These are phyloP conservation scores for Boletus pseudopeckii DNA, from an alignment of 768 basidiomycete species.

Conservation along the genomic window DNA sequence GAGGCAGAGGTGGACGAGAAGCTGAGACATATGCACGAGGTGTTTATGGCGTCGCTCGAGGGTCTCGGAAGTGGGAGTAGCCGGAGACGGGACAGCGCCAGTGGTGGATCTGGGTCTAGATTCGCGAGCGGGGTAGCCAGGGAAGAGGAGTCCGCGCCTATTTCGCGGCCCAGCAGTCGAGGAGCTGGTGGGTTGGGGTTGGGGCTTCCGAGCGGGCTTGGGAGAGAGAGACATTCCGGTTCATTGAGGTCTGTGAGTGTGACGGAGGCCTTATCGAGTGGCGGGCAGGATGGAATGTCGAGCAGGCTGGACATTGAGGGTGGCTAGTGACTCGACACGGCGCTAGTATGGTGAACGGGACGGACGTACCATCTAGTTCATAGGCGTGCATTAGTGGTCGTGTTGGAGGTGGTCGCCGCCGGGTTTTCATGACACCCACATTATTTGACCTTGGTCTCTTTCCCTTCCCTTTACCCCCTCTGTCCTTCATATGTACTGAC, in stretches of 20 bases:
- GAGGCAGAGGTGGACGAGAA: conserved; percentile 64
- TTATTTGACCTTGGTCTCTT: not conserved
- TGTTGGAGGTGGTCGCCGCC: not conserved
- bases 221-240: conserved; percentile 25
- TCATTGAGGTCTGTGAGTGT: conserved; percentile 32
- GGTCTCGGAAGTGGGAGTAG: conserved; percentile 45
- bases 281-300: conserved; percentile 36
- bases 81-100: conserved; percentile 24
- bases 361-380: not conserved
- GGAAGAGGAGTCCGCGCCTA: conserved; percentile 2
- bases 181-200: conserved; percentile 4
- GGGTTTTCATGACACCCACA: not conserved
- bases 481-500: conserved; percentile 1
- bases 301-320: conserved; percentile 36
- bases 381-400: not conserved
- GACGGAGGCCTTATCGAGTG: conserved; percentile 18
- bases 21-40: conserved; percentile 62
- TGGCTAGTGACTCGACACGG: conserved; percentile 24
- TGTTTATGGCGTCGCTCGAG: conserved; percentile 61
- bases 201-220: conserved; percentile 15
- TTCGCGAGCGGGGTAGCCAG: conserved; percentile 6
- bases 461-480: not conserved
- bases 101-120: conserved; percentile 12
- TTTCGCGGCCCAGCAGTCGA: conserved; percentile 11
- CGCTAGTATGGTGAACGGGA: conserved; percentile 7